Conservation (phyloP, 2,329 filamentous ascomycete genomes). For the Falciphora oryzae region DNA sequence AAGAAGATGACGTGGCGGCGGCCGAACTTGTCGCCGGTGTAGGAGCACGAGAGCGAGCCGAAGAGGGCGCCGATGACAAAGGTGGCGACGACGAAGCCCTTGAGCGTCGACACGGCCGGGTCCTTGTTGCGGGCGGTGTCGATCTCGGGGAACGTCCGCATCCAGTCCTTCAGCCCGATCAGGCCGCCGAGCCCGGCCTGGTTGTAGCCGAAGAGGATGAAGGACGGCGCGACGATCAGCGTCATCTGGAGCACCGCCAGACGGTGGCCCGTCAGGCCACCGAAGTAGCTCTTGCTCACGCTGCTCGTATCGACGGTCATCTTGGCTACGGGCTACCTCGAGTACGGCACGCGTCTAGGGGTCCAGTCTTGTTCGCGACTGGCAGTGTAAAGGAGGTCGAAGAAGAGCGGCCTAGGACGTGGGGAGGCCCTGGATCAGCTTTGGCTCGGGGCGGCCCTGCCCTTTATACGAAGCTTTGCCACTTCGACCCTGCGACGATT, state of each 20-base stretch:
- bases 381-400: neutral
- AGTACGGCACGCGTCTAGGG: neutral
- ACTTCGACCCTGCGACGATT: too few species aligned
- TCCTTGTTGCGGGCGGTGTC: conserved; percentile 39
- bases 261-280: conserved; percentile 14
- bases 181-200: conserved; percentile 44
- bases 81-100: conserved; percentile 20
- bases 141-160: conserved; percentile 40
- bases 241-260: conserved; percentile 15
- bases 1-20: conserved; percentile 43
- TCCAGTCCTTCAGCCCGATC: conserved; percentile 26
- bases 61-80: conserved; percentile 19
- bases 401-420: neutral
- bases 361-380: neutral
- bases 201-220: conserved; percentile 47
- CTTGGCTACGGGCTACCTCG: neutral
- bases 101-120: conserved; percentile 28
- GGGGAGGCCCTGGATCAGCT: neutral
- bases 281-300: conserved; percentile 8
- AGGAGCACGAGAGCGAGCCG: conserved; percentile 18
- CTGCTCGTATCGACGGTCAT: neutral
- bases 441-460: too few species aligned
- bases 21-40: conserved; percentile 41
- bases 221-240: conserved; percentile 23
- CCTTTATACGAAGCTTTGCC: neutral